phyloP scores from a whole-genome alignment of 148 eudicot genomes.

The Silene latifolia region DNA sequence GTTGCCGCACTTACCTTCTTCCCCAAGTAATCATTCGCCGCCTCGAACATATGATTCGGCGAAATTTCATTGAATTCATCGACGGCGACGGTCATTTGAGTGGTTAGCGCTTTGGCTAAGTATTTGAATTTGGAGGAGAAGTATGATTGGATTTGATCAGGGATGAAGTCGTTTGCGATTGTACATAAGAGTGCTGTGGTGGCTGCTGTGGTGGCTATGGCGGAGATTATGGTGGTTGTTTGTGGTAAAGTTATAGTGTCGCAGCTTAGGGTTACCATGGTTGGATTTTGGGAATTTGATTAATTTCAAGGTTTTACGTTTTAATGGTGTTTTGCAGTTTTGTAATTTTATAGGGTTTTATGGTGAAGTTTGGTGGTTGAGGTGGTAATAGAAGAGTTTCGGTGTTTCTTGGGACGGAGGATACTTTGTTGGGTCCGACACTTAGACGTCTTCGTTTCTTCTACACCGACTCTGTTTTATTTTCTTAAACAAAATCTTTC shows the following conservation, averaged over 20 bases:
- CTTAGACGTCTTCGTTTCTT: background rate
- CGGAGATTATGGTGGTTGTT: conserved; percentile 37
- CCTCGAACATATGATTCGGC: conserved; percentile 46
- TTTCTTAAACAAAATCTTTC: too few species aligned
- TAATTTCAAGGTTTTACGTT: background rate
- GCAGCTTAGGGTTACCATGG: conserved; percentile 20
- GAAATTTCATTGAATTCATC: conserved; percentile 50
- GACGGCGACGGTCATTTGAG: conserved; percentile 47
- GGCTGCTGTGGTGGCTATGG: conserved; percentile 50
- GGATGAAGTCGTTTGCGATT: conserved; percentile 47
- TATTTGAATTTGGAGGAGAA: conserved; percentile 28
- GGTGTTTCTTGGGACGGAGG: conserved; percentile 18
- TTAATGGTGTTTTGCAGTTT: background rate
- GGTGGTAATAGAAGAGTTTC: conserved; percentile 8
- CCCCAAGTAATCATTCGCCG: conserved; percentile 45
- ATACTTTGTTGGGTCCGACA: background rate
- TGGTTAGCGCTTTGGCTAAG: conserved; percentile 34
- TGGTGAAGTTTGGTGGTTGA: background rate
- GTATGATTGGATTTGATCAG: conserved; percentile 32
- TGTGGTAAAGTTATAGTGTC: conserved; percentile 25
- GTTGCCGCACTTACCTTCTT: conserved; percentile 34
- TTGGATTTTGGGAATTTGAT: background rate
- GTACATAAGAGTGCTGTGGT: conserved; percentile 41
- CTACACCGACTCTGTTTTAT: background rate
- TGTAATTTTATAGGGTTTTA: too few species aligned